phyloP scores from a whole-genome alignment of 495 filamentous ascomycete species.

The Tuber microsphaerosporum region DNA sequence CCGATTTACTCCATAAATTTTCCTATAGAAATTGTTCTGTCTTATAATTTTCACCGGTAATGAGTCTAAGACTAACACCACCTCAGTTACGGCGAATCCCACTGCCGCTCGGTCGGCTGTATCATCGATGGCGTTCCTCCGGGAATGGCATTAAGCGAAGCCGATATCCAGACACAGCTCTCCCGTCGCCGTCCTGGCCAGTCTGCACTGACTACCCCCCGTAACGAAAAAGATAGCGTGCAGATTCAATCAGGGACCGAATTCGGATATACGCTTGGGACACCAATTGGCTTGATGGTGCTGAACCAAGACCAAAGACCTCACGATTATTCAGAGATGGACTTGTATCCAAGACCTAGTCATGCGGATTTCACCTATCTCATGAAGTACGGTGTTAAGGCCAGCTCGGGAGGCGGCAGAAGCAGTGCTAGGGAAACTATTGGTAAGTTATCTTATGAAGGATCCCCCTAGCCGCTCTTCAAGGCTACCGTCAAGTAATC shows the following conservation, averaged over 20 bases:
- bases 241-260: constrained; percentile 93
- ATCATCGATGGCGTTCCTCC: constrained; percentile 86
- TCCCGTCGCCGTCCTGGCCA: constrained; percentile 86
- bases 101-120: constrained; percentile 83
- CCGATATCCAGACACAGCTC: constrained; percentile 91
- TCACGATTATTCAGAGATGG: constrained; percentile 94
- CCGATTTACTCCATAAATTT: constrained; percentile 6
- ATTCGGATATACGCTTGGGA: constrained; percentile 83
- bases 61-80: constrained; percentile 11
- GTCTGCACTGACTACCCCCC: constrained; percentile 79
- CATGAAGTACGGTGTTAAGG: constrained; percentile 94
- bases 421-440: constrained; percentile 94
- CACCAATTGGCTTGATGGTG: constrained; percentile 82
- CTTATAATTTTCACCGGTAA: constrained; percentile 3
- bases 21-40: constrained; percentile 22
- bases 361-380: constrained; percentile 97
- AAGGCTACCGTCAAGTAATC: not conserved
- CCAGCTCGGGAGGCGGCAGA: constrained; percentile 83
- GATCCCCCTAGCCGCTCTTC: not conserved
- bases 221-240: constrained; percentile 86
- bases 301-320: constrained; percentile 89
- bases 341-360: constrained; percentile 79
- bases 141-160: constrained; percentile 78
- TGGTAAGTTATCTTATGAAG: constrained; percentile 44
- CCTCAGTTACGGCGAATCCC: constrained; percentile 76